phyloP scores from a whole-genome alignment of 176 grass and related monocot genomes.

The Themeda triandra region DNA sequence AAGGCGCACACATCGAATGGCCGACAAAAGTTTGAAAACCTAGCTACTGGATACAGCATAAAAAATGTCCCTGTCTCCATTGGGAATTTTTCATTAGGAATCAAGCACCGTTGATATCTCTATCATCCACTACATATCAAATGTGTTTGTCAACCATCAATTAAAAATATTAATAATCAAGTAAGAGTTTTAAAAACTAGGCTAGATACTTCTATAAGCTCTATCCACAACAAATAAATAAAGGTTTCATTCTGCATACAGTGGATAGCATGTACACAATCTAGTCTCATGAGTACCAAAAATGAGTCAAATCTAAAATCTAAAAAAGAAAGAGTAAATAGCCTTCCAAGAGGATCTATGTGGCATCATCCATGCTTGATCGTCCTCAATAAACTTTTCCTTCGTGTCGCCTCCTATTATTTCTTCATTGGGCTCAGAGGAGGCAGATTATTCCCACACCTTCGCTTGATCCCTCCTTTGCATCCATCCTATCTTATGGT shows the following conservation, averaged over 20 bases:
- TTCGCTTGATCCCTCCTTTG: not conserved
- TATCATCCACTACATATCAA: not conserved
- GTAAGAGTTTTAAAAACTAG: constrained; percentile 20
- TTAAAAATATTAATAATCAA: not conserved
- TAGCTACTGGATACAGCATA: too few relatives aligned
- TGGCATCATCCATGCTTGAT: not conserved
- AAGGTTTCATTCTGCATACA: not conserved
- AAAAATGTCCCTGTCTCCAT: not conserved
- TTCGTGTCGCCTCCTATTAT: not conserved
- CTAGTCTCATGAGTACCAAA: not conserved
- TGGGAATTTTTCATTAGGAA: not conserved
- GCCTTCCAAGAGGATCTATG: not conserved
- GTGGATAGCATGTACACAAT: not conserved
- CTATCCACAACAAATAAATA: not conserved
- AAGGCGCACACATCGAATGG: too few relatives aligned
- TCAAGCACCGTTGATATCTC: not conserved
- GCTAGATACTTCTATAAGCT: not conserved
- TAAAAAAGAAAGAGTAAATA: not conserved
- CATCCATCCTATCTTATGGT: not conserved
- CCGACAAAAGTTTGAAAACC: too few relatives aligned
- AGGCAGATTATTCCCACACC: not conserved
- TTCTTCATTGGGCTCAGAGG: not conserved
- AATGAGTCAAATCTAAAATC: not conserved
- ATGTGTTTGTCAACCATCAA: not conserved
- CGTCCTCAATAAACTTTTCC: not conserved